Evolutionary conservation across 2,329 filamentous ascomycete species (phyloP), one percentile per base, ranked within the genome.

Genomic region (Penicillium glabrum): DNA sequence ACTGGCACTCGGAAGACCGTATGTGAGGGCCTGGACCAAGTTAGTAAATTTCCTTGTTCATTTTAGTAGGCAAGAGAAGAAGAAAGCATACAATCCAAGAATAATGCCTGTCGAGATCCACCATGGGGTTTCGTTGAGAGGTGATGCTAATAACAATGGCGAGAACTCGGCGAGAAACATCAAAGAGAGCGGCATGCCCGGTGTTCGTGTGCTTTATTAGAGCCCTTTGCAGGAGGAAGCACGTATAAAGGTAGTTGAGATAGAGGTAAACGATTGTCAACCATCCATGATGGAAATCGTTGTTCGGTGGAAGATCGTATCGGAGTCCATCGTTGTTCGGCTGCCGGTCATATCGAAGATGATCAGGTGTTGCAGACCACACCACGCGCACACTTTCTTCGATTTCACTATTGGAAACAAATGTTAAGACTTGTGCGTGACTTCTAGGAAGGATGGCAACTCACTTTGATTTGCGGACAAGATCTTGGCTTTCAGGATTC

Each of bases 181-280:
- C 66, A 47, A 69, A 72, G 8, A 74, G 68, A 13, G 65, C 61
- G 27, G 64, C 65, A n/a, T 71, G 68, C 13, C 68, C 69, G 9
- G 66, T 67, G 24, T 68, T 63, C 0, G 68, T 69, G 33, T 69
- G 65, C 51, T 73, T 75, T 19, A 70, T 66, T 14, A 74, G 59
- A 23, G 70, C 65, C 21, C 72, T 56, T 50, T 73, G 69, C 1
- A 75, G 62, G 7, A 75, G 53, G 53, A 75, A 75, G 26, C 67
- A 65, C 5, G 71, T 73, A 44, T 74, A 72, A 2, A 73, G 61
- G 50, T 71, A 73, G 35, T 74, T 71, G 16, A 74, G 61, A 57
- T 74, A 74, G 27, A 69, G 57, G 19, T 72, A 65, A 31, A 67
- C 63, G 23, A 62, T 53, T 2, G 58, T 60, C 27, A 72, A 60